Conservation (phyloP, 75 land plant genomes). For the Sequoia sempervirens region DNA sequence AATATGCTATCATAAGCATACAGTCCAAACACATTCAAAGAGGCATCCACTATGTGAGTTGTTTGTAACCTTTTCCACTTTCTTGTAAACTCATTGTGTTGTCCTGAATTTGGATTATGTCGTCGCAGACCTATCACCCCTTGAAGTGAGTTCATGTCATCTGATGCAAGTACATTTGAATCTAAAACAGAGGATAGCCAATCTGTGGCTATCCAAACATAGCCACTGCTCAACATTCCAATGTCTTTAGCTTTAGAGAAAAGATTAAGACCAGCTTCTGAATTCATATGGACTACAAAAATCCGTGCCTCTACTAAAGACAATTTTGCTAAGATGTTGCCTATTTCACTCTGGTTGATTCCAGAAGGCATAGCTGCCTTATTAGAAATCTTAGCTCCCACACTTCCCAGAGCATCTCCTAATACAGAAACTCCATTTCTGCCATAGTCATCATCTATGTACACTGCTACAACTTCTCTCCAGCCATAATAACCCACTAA, state of each 20-base stretch:
- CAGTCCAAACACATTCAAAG: constrained; percentile 56
- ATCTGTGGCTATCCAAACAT: constrained; percentile 54
- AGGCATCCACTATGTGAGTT: constrained; percentile 11
- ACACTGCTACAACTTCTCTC: constrained; percentile 42
- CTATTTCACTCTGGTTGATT: constrained; percentile 10
- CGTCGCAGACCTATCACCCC: constrained; percentile 70
- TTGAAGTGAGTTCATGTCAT: constrained; percentile 47
- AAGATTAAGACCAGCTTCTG: constrained; percentile 23
- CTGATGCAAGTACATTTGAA: constrained; percentile 22
- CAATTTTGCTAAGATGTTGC: constrained; percentile 15
- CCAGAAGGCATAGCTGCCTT: constrained; percentile 27
- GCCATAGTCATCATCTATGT: constrained; percentile 46
- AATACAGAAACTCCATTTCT: constrained; percentile 39
- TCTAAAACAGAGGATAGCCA: constrained; percentile 15
- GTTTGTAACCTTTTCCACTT: constrained; percentile 41
- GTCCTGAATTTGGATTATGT: constrained; percentile 53
- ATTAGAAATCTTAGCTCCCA: constrained; percentile 31
- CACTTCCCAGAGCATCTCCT: constrained; percentile 25
- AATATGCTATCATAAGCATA: constrained; percentile 86
- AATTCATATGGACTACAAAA: constrained; percentile 45
- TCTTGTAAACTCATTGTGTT: constrained; percentile 26
- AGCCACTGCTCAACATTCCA: constrained; percentile 41
- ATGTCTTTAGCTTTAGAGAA: constrained; percentile 38
- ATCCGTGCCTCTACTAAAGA: constrained; percentile 44
- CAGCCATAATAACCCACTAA: constrained; percentile 33